A percentile compares a stretch with the other conserved stretches of the same genome.
phyloP scores from a whole-genome alignment of 1,139 yeast genomes.

The Geotrichum candidum region DNA sequence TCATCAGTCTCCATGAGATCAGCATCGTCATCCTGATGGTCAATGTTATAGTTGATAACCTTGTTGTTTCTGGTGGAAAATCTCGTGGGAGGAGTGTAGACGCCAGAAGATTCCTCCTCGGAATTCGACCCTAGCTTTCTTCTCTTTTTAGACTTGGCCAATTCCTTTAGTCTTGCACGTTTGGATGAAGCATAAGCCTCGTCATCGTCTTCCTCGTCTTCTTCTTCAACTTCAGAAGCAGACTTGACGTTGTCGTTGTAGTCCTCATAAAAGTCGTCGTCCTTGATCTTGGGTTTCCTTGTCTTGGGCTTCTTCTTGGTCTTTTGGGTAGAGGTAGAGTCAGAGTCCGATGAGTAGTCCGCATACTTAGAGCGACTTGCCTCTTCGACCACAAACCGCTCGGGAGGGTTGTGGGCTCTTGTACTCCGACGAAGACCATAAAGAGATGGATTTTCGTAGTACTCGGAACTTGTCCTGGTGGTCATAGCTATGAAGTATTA shows the following conservation, averaged over 20 bases:
- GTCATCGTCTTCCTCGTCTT: constrained; percentile 34
- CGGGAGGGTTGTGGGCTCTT: constrained; percentile 53
- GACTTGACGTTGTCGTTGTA: constrained; percentile 21
- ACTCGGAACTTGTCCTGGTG: constrained; percentile 10
- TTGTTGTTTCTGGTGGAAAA: constrained; percentile 72
- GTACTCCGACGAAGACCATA: constrained; percentile 88
- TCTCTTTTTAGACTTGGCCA: constrained; percentile 21
- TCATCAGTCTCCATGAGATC: constrained; percentile 38
- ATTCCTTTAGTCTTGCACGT: constrained; percentile 19
- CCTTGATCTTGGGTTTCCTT: constrained; percentile 11
- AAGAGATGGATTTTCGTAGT: constrained; percentile 61
- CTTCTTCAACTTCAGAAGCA: constrained; percentile 26
- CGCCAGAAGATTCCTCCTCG: constrained; percentile 26
- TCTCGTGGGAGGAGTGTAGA: constrained; percentile 41
- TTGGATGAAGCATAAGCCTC: constrained; percentile 27
- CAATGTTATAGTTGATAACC: constrained; percentile 70
- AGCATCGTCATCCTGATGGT: constrained; percentile 59
- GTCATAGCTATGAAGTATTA: constrained; percentile 5
- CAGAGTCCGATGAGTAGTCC: constrained; percentile 10
- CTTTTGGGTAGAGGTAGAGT: constrained; percentile 8
- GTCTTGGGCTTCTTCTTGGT: constrained; percentile 12
- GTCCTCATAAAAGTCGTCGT: constrained; percentile 18
- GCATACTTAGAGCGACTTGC: constrained; percentile 20
- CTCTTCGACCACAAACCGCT: constrained; percentile 42
- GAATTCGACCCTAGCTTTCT: constrained; percentile 25